Evolutionary conservation across 1,139 yeast genomes (phyloP).

Genomic region (Yamadazyma aaseri): DNA sequence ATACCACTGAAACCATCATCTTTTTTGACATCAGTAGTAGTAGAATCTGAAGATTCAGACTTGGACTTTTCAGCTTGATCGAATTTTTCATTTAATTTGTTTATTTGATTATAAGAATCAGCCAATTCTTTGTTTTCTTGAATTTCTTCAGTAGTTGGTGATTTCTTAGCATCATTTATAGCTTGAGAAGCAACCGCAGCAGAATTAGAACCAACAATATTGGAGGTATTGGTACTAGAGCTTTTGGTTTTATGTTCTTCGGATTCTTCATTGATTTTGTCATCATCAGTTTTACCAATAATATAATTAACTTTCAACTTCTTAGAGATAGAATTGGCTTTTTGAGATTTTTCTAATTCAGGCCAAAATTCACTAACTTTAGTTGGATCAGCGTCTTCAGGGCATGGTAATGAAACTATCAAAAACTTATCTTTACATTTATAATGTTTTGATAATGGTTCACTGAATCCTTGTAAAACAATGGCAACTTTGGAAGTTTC

Average conservation of each 20-base stretch:
- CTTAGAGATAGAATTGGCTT: conserved; percentile 60
- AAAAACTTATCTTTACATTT: conserved; percentile 91
- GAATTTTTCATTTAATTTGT: conserved; percentile 43
- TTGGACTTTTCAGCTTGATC: conserved; percentile 23
- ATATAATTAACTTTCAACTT: conserved; percentile 77
- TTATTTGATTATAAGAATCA: conserved; percentile 41
- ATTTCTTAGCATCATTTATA: conserved; percentile 16
- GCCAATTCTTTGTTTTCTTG: conserved; percentile 26
- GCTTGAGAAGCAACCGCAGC: conserved; percentile 16
- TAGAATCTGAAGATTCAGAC: conserved; percentile 4
- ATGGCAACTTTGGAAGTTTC: conserved; percentile 71
- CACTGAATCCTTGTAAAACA: conserved; percentile 78
- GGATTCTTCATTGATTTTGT: conserved; percentile 16
- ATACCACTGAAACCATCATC: conserved; percentile 46
- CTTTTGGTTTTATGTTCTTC: conserved; percentile 4
- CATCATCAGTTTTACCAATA: conserved; percentile 27
- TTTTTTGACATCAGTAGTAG: conserved; percentile 7
- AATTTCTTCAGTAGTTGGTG: conserved; percentile 7
- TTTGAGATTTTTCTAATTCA: conserved; percentile 61
- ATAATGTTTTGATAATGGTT: conserved; percentile 69
- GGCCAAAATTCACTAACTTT: conserved; percentile 74
- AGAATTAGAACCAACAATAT: conserved; percentile 15
- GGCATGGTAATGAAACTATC: conserved; percentile 80
- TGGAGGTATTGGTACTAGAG: conserved; percentile 15
- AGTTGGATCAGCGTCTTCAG: conserved; percentile 52